Evolutionary conservation across 495 filamentous ascomycete genomes (phyloP), one percentile per base, ranked within the genome.

Genomic region (Penicillium goetzii): DNA sequence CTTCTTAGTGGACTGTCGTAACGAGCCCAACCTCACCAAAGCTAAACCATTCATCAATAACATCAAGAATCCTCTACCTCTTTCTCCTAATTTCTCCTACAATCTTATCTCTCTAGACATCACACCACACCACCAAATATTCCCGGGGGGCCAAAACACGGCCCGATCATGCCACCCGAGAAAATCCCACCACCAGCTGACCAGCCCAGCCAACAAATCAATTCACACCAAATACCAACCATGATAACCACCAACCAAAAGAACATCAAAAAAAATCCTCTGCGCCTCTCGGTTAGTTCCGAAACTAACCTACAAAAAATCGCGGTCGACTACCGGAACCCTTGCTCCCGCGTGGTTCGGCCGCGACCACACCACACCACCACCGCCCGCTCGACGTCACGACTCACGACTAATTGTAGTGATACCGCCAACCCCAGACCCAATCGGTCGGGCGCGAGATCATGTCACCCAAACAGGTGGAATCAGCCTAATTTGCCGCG

Each of bases 301-400:
- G 47, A 51, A 51, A n/a, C 47, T n/a, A 30, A 51, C 47, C 47
- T 30, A 30, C 19, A 26, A n/a, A 6, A 7, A 17, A 17, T 4
- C 12, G 19, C 19, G n/a, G n/a, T 43, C 2, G 7, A 43, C 17
- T 49, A 21, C 9, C 47, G 47, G 47, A 28, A 51, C 2, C 3
- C 1, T 34, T 7, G 9, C 25, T 43, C 45, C 59, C 59, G 49
- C 50, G 50, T 61, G 59, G 59, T 45, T 52, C 59, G 59, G 59
- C 49, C 59, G 49, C 28, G 19, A 61, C 36, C 45, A 52, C 45
- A 59, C 45, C 58, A 59, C 58, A 32, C 30, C 30, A 32, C 21
- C 10, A 2, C 2, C 1, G 12, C 2, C 41, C 41, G 9, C 28
- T 9, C 45, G 32, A 59, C 58, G 58, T 59, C 58, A 59, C 40